Base-by-base conservation (phyloP, 306 rosid species). In the Gynostemma pentaphyllum region DNA sequence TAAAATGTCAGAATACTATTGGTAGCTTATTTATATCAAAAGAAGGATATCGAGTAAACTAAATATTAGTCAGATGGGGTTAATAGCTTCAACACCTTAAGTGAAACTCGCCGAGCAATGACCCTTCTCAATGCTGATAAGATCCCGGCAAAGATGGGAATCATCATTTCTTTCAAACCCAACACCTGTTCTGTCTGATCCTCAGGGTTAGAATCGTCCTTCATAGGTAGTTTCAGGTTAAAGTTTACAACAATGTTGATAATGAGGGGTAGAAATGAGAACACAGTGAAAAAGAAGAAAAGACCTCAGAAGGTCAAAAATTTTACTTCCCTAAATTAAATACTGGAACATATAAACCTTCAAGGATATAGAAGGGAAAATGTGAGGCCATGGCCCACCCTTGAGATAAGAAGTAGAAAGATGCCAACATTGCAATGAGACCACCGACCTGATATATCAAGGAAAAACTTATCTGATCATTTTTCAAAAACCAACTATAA, bases 31-130 rank as follows among this genome's bases (percentile, higher is more conserved):
- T 75, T 53, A 7, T 65, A 62, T 27, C 46, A 32, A 23, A 19
- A 42, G 70, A 60, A 77, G 9, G 5, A 13, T 22, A 40, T 10
- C 24, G 37, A 59, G 46, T 14, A 39, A 59, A 40, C 50, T 40
- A 34, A 54, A 18, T 32, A 70, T 75, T 54, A 70, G 78, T 40
- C 30, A n/a, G n/a, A n/a, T n/a, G n/a, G n/a, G n/a, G n/a, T n/a
- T n/a, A n/a, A n/a, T n/a, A n/a, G n/a, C n/a, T n/a, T n/a, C n/a
- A 76, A 40, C 70, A 94, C 99, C 99, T 89, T 94, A 57, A 94
- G 85, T 56, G 99, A 94, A 75, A 94, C 87, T 3, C 94, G 94
- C 61, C 97, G 85, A 6, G 99, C 85, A 72, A 94, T 76, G 76
- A 94, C 99, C 85, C 99, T 86, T 68, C 97, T 83, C 71, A 94